Evolutionary conservation across 306 rosid genomes (phyloP), one percentile per base, ranked within the genome.

Genomic region (Purshia tridentata): DNA sequence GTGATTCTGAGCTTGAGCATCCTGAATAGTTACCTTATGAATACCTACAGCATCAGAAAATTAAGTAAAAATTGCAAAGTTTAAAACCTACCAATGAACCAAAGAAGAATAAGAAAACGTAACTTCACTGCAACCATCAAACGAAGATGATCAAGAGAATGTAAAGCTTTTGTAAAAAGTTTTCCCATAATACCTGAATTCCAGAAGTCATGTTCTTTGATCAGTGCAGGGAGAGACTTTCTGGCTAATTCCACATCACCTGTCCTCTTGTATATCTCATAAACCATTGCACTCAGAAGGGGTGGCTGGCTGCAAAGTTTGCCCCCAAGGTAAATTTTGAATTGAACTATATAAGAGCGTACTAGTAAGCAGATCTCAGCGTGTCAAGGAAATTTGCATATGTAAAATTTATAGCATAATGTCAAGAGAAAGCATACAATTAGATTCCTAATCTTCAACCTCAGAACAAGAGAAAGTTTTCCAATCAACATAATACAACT

Each of bases 281-380:
- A 78, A 71, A 94, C 84, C 97, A 94, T 94, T 60, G 96, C 87
- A 23, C 99, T 94, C 56, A 94, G 83, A 69, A 94, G 91, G 8
- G 97, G 99, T 80, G 99, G 99, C 87, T 94, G 95, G 86, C 99
- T 94, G 88, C 81, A 79, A 85, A 76, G 57, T 39, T 57, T 76
- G 16, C 29, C 45, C 72, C 52, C 73, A 71, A 51, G 47, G 70
- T 75, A 46, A 49, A 44, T 76, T 62, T 5, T 29, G 61, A 41
- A 55, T 59, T 58, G 53, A 60, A 63, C 48, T 46, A 49, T 16
- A n/a, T n/a, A n/a, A n/a, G n/a, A n/a, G n/a, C n/a, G n/a, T n/a
- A n/a, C n/a, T n/a, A n/a, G n/a, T n/a, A n/a, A n/a, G n/a, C n/a
- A 48, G 23, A 63, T 22, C 54, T 65, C 72, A 50, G 44, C 11